These are phyloP conservation scores for Artemisia argyi DNA, from an alignment of 129 eudicot genomes.

Conservation along the genomic window DNA sequence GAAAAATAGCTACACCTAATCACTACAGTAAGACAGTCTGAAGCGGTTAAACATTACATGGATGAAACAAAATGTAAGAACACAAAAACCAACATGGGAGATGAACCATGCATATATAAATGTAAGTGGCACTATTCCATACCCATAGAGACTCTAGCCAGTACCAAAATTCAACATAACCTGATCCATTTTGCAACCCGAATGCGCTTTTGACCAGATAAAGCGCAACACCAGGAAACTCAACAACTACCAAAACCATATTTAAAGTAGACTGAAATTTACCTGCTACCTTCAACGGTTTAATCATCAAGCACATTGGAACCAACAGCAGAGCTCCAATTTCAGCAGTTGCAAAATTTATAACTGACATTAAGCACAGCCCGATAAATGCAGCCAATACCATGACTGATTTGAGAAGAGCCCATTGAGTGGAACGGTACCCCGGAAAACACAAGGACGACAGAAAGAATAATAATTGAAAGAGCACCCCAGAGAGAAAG, in stretches of 20 bases:
- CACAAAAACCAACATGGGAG: constrained; percentile 96
- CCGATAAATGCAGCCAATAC: constrained; percentile 74
- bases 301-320: constrained; percentile 74
- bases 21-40: constrained; percentile 14
- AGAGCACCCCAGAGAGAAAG: constrained; percentile 54
- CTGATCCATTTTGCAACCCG: constrained; percentile 39
- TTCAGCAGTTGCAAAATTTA: constrained; percentile 96
- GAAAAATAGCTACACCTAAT: constrained; percentile 5
- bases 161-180: constrained; percentile 72
- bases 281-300: constrained; percentile 50
- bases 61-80: constrained; percentile 60
- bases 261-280: constrained; percentile 38
- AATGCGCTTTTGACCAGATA: constrained; percentile 52
- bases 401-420: constrained; percentile 67
- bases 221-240: constrained; percentile 62
- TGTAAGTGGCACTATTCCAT: constrained; percentile 94
- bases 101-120: constrained; percentile 77
- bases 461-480: constrained; percentile 43
- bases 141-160: constrained; percentile 90
- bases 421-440: constrained; percentile 52
- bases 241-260: constrained; percentile 40
- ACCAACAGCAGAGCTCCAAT: constrained; percentile 84
- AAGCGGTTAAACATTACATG: constrained; percentile 31
- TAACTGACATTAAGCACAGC: constrained; percentile 84
- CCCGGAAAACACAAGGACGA: constrained; percentile 32